A percentile compares a stretch with the other conserved stretches of the same genome.
Conservation (phyloP, 257 asterid species). For the Solanum sitiens region DNA sequence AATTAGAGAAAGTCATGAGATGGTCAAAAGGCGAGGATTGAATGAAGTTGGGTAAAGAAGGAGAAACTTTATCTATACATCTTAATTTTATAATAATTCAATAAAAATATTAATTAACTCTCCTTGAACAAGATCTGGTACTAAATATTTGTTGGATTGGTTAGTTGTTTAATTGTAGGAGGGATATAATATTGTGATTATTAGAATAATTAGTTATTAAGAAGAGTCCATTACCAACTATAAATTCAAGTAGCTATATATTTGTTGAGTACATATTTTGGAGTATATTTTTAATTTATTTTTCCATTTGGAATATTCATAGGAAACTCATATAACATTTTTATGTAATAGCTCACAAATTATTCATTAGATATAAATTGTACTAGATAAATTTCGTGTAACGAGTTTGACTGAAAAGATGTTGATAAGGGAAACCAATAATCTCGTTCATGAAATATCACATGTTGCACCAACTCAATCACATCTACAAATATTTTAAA, state of each 20-base stretch:
- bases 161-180: background rate
- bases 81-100: no score
- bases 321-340: background rate
- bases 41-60: no score
- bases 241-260: background rate
- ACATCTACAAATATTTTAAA: background rate
- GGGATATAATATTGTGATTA: background rate
- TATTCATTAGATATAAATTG: no score
- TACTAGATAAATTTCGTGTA: background rate
- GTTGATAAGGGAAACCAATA: fast-evolving
- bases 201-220: background rate
- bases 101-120: no score
- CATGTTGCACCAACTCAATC: background rate
- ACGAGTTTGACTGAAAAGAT: fast-evolving
- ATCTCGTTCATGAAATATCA: background rate
- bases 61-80: no score
- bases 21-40: background rate
- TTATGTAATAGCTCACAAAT: no score
- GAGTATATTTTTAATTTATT: background rate
- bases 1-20: background rate
- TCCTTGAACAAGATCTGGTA: no score
- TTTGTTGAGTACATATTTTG: background rate
- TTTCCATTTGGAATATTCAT: background rate
- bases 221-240: background rate
- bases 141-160: background rate